A percentile compares a stretch with the other conserved stretches of the same genome.
These are phyloP conservation scores for Podospora tetraspora DNA, from an alignment of 495 filamentous ascomycete genomes.

Conservation along the genomic window DNA sequence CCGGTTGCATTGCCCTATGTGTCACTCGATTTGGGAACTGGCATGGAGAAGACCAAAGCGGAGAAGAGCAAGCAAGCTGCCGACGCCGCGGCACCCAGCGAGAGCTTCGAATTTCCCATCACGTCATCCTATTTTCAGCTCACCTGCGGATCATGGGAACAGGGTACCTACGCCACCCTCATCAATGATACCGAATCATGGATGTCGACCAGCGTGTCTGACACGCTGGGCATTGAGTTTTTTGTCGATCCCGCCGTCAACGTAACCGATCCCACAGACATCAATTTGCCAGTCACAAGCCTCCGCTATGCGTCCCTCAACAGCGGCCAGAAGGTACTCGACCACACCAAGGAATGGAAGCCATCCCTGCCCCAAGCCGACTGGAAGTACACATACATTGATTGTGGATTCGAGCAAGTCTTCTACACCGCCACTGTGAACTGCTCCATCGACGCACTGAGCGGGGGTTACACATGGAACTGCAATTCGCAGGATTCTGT, in stretches of 20 bases:
- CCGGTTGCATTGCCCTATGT: background rate
- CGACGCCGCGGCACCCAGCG: background rate
- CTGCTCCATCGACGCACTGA: background rate
- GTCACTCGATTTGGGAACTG: background rate
- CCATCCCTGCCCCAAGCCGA: background rate
- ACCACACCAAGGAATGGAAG: background rate
- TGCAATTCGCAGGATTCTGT: background rate
- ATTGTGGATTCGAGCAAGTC: slow-evolving; percentile 2
- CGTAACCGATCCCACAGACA: no score
- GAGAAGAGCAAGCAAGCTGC: background rate
- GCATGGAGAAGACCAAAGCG: background rate
- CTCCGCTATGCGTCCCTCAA: no score
- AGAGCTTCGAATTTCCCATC: background rate
- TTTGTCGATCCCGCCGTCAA: background rate
- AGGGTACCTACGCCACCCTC: background rate
- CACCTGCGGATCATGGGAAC: background rate
- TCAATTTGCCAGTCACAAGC: no score
- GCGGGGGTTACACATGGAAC: background rate
- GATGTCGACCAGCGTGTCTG: background rate
- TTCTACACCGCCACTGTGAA: background rate
- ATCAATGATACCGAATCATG: background rate
- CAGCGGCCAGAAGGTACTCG: background rate
- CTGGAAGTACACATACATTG: slow-evolving; percentile 2
- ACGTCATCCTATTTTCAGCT: background rate
- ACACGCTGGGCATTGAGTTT: background rate